A percentile compares a stretch with the other conserved stretches of the same genome.
Evolutionary conservation across 495 filamentous ascomycete genomes (phyloP).

Genomic region (Neurospora discreta): DNA sequence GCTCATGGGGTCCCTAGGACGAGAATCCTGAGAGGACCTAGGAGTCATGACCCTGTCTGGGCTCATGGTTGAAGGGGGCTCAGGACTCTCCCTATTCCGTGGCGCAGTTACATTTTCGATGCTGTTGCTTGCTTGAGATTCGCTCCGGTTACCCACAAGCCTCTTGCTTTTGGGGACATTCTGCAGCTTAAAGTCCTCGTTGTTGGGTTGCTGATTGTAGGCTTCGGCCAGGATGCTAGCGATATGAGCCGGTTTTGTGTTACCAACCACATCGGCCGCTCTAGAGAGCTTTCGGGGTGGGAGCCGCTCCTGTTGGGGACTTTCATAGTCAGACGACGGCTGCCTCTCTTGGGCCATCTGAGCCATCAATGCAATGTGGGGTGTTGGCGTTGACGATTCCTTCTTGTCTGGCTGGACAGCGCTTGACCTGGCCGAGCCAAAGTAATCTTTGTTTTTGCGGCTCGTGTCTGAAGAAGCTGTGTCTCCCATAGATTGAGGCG

Average conservation of each 20-base stretch:
- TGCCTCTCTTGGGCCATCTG: slow-evolving; percentile 80
- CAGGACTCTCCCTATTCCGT: slow-evolving; percentile 21
- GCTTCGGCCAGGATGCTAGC: neutral
- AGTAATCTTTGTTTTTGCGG: slow-evolving; percentile 44
- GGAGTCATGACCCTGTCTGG: slow-evolving; percentile 35
- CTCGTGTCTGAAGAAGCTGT: slow-evolving; percentile 22
- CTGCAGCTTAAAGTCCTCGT: slow-evolving; percentile 60
- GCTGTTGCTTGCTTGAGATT: slow-evolving; percentile 42
- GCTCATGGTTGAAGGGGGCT: slow-evolving; percentile 14
- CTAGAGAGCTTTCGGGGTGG: slow-evolving; percentile 35
- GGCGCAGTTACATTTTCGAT: slow-evolving; percentile 18
- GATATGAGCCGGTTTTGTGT: slow-evolving; percentile 16
- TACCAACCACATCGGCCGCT: slow-evolving; percentile 24
- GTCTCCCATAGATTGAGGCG: slow-evolving; percentile 47
- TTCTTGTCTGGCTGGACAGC: slow-evolving; percentile 20
- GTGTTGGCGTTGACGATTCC: slow-evolving; percentile 45
- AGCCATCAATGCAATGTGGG: slow-evolving; percentile 88
- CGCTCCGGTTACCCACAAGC: slow-evolving; percentile 46
- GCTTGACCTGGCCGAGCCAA: slow-evolving; percentile 23
- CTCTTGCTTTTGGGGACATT: slow-evolving; percentile 63
- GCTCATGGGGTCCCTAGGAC: slow-evolving; percentile 28
- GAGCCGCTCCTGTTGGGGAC: slow-evolving; percentile 25
- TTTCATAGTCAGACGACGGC: slow-evolving; percentile 40
- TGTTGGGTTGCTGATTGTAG: slow-evolving; percentile 7
- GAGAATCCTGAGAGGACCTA: slow-evolving; percentile 38